phyloP scores from a whole-genome alignment of 164 flowering plant species.

The Berberis vulgaris region DNA sequence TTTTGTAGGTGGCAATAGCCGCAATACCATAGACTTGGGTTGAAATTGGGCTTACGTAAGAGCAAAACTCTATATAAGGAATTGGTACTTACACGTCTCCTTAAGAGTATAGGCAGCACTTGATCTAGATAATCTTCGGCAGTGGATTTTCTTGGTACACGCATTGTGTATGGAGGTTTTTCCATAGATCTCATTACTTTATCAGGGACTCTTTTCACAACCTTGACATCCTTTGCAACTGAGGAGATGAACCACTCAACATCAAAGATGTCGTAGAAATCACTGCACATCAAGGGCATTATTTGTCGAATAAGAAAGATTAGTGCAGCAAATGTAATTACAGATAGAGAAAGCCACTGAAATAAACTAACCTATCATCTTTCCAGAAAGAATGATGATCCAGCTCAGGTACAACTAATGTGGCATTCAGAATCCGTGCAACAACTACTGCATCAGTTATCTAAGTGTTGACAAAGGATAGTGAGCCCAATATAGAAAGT shows the following conservation, averaged over 20 bases:
- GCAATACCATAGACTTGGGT: not conserved
- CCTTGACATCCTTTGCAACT: constrained; percentile 78
- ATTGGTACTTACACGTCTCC: constrained; percentile 66
- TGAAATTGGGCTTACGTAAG: not conserved
- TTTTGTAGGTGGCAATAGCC: not conserved
- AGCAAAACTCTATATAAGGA: not conserved
- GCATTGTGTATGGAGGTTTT: constrained; percentile 96
- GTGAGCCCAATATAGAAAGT: not conserved
- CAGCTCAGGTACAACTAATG: constrained; percentile 85
- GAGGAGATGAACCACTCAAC: constrained; percentile 87
- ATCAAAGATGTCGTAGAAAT: constrained; percentile 78
- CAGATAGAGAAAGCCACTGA: not conserved
- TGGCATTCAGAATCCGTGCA: constrained; percentile 94
- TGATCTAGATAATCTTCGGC: constrained; percentile 86
- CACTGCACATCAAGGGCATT: constrained; percentile 48
- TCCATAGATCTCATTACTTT: constrained; percentile 87
- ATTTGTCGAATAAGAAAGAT: too few species aligned
- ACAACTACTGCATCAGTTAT: constrained; percentile 98
- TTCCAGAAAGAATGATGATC: constrained; percentile 97
- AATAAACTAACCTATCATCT: constrained; percentile 61
- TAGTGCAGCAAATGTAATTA: too few species aligned
- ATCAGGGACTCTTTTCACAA: constrained; percentile 77
- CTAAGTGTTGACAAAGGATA: constrained; percentile 24
- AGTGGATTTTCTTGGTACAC: constrained; percentile 89
- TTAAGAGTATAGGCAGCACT: constrained; percentile 84